These are phyloP conservation scores for Lachnum nothofagi DNA, from an alignment of 2,329 filamentous ascomycete species.

Conservation along the genomic window DNA sequence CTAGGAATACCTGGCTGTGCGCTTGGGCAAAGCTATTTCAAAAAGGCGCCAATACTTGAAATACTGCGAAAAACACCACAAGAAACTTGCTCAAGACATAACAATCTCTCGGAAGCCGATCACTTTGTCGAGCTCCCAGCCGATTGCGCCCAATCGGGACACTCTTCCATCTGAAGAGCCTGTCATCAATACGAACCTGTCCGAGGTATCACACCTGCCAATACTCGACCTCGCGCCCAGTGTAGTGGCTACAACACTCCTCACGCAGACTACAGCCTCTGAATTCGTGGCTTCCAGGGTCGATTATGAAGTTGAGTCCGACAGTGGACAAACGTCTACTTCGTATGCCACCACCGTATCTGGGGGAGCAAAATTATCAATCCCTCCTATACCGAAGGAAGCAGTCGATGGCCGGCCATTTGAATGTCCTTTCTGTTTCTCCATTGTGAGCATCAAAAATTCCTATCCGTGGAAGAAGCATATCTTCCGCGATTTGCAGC, in stretches of 20 bases:
- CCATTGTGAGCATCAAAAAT: neutral
- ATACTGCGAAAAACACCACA: conserved; percentile 5
- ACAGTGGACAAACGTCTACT: neutral
- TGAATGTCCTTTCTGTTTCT: conserved; percentile 11
- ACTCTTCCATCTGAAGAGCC: neutral
- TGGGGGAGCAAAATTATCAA: neutral
- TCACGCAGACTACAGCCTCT: neutral
- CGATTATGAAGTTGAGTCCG: neutral
- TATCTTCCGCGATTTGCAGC: conserved; percentile 23
- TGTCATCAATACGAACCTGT: neutral
- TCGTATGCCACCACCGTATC: conserved; percentile 3
- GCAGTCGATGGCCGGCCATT: neutral
- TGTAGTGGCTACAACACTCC: neutral
- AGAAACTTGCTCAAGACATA: conserved; percentile 1
- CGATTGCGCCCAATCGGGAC: neutral
- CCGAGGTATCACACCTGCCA: neutral
- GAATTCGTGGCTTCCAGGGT: neutral
- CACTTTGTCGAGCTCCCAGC: neutral
- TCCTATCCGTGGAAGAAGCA: conserved; percentile 12
- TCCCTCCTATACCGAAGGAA: conserved; percentile 2
- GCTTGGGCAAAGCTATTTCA: conserved; percentile 3
- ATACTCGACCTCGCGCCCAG: neutral
- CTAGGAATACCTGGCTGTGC: neutral
- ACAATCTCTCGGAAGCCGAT: no score
- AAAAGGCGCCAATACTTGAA: conserved; percentile 3